Evolutionary conservation across 305 asterid species (phyloP).

Genomic region (Ajuga reptans): DNA sequence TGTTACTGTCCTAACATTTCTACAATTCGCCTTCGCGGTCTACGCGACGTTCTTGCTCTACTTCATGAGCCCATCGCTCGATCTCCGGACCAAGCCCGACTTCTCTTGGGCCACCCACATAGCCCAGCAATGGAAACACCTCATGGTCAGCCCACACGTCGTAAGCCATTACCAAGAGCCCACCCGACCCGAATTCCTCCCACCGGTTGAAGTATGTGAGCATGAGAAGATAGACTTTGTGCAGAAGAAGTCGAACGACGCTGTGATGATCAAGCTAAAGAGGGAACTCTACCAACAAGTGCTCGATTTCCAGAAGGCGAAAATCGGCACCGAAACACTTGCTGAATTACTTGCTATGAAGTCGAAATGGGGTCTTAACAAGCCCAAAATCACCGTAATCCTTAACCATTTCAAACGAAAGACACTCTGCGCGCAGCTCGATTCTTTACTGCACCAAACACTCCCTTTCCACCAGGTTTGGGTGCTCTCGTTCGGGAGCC

Average conservation of each 20-base stretch:
- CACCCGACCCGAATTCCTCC: neutral
- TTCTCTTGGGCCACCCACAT: conserved; percentile 59
- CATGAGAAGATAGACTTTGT: conserved; percentile 61
- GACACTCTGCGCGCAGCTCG: conserved; percentile 76
- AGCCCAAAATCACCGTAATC: conserved; percentile 60
- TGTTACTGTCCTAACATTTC: conserved; percentile 57
- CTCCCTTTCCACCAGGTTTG: conserved; percentile 80
- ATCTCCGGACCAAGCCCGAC: conserved; percentile 53
- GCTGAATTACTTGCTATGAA: conserved; percentile 55
- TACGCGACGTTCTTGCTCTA: conserved; percentile 74
- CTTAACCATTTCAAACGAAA: conserved; percentile 82
- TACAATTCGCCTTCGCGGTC: conserved; percentile 70
- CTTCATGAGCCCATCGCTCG: conserved; percentile 63
- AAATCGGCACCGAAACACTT: conserved; percentile 47
- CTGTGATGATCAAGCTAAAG: conserved; percentile 61
- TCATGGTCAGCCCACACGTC: conserved; percentile 46
- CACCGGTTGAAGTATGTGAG: conserved; percentile 48
- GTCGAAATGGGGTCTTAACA: conserved; percentile 57
- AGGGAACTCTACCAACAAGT: conserved; percentile 56
- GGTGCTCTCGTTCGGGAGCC: conserved; percentile 91
- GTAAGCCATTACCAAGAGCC: conserved; percentile 44
- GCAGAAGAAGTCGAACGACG: conserved; percentile 71
- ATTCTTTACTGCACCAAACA: conserved; percentile 63
- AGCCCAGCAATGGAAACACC: conserved; percentile 58
- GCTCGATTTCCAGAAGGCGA: conserved; percentile 42